Evolutionary conservation across 2,329 filamentous ascomycete species (phyloP).

Genomic region (Paecilomyces fulvus): DNA sequence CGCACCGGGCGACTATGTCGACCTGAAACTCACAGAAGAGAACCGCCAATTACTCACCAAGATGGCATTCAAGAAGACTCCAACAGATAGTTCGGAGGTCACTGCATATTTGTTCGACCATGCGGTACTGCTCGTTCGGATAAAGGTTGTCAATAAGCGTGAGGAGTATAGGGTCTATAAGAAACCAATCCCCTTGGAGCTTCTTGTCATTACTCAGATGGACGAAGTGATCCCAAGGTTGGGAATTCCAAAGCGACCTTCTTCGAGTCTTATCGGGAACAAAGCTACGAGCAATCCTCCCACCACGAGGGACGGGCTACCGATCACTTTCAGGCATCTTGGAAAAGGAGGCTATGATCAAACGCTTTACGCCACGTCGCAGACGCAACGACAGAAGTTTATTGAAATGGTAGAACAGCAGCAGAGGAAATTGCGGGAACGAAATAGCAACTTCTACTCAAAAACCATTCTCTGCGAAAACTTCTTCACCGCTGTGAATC

Average conservation of each 20-base stretch:
- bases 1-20: constrained; percentile 79
- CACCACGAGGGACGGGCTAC: constrained; percentile 66
- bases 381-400: constrained; percentile 87
- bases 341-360: constrained; percentile 93
- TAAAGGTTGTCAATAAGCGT: constrained; percentile 84
- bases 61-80: constrained; percentile 83
- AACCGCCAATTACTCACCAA: constrained; percentile 91
- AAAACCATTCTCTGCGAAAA: constrained; percentile 67
- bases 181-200: constrained; percentile 87
- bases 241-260: constrained; percentile 75
- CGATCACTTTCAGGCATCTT: constrained; percentile 91
- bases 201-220: constrained; percentile 93
- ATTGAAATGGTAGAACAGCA: constrained; percentile 91
- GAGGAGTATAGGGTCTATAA: constrained; percentile 95
- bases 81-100: constrained; percentile 80
- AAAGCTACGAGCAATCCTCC: constrained; percentile 44
- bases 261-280: constrained; percentile 68
- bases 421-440: constrained; percentile 73
- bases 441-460: constrained; percentile 60
- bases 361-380: constrained; percentile 78
- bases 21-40: constrained; percentile 89
- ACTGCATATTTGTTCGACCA: constrained; percentile 96
- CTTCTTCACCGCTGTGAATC: constrained; percentile 82
- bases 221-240: constrained; percentile 81
- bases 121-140: constrained; percentile 80